Evolutionary conservation across 192 early-diverging fungal species (phyloP).

Genomic region (Coemansia guatemalensis): DNA sequence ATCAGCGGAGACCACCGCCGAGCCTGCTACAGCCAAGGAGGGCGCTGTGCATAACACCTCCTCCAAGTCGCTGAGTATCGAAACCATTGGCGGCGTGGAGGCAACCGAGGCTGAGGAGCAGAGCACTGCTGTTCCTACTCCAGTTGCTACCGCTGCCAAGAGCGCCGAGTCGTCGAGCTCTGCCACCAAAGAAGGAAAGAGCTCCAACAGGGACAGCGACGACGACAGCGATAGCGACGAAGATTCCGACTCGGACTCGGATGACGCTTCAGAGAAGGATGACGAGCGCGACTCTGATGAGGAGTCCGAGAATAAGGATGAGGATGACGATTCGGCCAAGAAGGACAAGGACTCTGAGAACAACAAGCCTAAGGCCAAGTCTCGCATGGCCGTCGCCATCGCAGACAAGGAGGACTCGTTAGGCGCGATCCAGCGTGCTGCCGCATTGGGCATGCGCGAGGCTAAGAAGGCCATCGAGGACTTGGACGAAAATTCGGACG

Average conservation of each 20-base stretch:
- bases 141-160: background rate
- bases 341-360: background rate
- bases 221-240: slow-evolving; percentile 25
- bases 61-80: slow-evolving; percentile 38
- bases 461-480: slow-evolving; percentile 38
- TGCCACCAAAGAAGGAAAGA: slow-evolving; percentile 9
- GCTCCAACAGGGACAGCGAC: slow-evolving; percentile 20
- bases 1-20: background rate
- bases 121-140: background rate
- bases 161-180: background rate
- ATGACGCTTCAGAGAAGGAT: background rate
- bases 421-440: slow-evolving; percentile 36
- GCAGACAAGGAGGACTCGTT: slow-evolving; percentile 11
- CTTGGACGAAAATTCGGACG: slow-evolving; percentile 32
- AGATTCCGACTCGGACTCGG: slow-evolving; percentile 18
- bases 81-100: slow-evolving; percentile 22
- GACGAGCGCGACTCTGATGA: slow-evolving; percentile 8
- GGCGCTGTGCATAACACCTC: slow-evolving; percentile 7
- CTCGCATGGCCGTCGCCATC: slow-evolving; percentile 1
- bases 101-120: slow-evolving; percentile 1
- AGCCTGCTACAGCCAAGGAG: slow-evolving; percentile 11
- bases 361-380: slow-evolving; percentile 11
- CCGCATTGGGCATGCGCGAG: slow-evolving; percentile 36
- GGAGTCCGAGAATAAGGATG: slow-evolving; percentile 16
- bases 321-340: slow-evolving; percentile 6